phyloP scores from a whole-genome alignment of 1,284 basidiomycete species.

The Cerioporus squamosus region DNA sequence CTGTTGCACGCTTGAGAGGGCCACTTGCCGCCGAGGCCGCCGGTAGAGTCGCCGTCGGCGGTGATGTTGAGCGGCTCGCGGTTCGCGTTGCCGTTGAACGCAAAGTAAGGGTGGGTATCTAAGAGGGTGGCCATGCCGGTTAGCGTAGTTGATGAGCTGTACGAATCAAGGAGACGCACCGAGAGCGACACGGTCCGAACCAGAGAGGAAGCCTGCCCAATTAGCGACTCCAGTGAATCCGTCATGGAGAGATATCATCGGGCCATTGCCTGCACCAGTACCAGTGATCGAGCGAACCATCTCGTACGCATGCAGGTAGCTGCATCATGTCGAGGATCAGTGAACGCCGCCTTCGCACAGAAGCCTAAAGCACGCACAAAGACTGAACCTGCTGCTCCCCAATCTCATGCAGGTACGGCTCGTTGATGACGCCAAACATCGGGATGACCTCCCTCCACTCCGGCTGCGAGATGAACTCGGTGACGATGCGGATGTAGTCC shows the following conservation, averaged over 20 bases:
- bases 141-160: slow-evolving; percentile 23
- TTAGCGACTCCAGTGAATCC: slow-evolving; percentile 38
- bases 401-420: slow-evolving; percentile 43
- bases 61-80: slow-evolving; percentile 37
- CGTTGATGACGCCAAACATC: slow-evolving; percentile 49
- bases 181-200: slow-evolving; percentile 57
- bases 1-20: slow-evolving; percentile 45
- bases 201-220: slow-evolving; percentile 57
- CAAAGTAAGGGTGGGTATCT: slow-evolving; percentile 50
- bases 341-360: slow-evolving; percentile 45
- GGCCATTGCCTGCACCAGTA: slow-evolving; percentile 56
- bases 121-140: slow-evolving; percentile 28
- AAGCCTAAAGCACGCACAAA: slow-evolving; percentile 36
- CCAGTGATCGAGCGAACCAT: slow-evolving; percentile 63
- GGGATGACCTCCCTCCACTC: slow-evolving; percentile 56
- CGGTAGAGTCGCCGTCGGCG: slow-evolving; percentile 28
- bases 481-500: slow-evolving; percentile 58
- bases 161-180: slow-evolving; percentile 39
- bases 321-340: slow-evolving; percentile 21
- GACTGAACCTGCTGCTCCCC: slow-evolving; percentile 40
- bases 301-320: slow-evolving; percentile 61
- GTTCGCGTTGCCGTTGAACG: slow-evolving; percentile 42
- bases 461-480: slow-evolving; percentile 61
- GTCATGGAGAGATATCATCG: slow-evolving; percentile 58
- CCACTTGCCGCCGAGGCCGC: slow-evolving; percentile 37